Evolutionary conservation across 257 asterid genomes (phyloP).

Genomic region (Linaria vulgaris): DNA sequence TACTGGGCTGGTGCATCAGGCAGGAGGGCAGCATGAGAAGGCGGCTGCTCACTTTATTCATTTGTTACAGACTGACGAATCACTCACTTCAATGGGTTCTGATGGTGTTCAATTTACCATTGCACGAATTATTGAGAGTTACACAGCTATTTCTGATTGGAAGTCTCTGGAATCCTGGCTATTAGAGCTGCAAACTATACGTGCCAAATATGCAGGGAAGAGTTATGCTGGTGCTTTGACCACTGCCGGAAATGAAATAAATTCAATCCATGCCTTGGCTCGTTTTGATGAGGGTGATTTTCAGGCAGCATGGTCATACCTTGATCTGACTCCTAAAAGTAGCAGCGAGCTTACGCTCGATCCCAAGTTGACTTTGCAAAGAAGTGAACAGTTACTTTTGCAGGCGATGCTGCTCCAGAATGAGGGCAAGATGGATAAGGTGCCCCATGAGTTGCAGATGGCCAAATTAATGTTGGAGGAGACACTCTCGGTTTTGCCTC

Average conservation of each 20-base stretch:
- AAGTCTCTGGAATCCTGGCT: slow-evolving; percentile 94
- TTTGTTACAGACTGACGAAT: slow-evolving; percentile 80
- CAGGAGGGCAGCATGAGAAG: slow-evolving; percentile 91
- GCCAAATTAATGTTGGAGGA: slow-evolving; percentile 86
- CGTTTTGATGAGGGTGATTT: slow-evolving; percentile 86
- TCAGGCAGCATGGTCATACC: slow-evolving; percentile 93
- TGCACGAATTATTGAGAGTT: slow-evolving; percentile 83
- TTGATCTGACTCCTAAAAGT: slow-evolving; percentile 95
- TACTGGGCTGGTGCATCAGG: slow-evolving; percentile 87
- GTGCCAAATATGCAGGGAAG: slow-evolving; percentile 88
- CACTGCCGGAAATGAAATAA: slow-evolving; percentile 91
- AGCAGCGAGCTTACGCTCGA: slow-evolving; percentile 86
- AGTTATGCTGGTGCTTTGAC: slow-evolving; percentile 91
- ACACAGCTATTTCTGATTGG: slow-evolving; percentile 91
- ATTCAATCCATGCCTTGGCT: slow-evolving; percentile 87
- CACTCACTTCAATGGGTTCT: slow-evolving; percentile 83
- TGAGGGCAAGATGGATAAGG: slow-evolving; percentile 80
- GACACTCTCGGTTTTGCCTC: slow-evolving; percentile 72
- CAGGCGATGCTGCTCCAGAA: slow-evolving; percentile 88
- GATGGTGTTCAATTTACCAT: slow-evolving; percentile 85
- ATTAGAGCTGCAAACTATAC: slow-evolving; percentile 83
- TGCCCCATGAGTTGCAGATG: slow-evolving; percentile 71
- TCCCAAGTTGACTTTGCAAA: slow-evolving; percentile 90
- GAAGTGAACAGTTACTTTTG: slow-evolving; percentile 98
- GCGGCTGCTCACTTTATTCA: slow-evolving; percentile 92